A percentile compares a stretch with the other conserved stretches of the same genome.
Conservation (phyloP, 2,329 filamentous ascomycete genomes). For the Aspergillus nomiae region DNA sequence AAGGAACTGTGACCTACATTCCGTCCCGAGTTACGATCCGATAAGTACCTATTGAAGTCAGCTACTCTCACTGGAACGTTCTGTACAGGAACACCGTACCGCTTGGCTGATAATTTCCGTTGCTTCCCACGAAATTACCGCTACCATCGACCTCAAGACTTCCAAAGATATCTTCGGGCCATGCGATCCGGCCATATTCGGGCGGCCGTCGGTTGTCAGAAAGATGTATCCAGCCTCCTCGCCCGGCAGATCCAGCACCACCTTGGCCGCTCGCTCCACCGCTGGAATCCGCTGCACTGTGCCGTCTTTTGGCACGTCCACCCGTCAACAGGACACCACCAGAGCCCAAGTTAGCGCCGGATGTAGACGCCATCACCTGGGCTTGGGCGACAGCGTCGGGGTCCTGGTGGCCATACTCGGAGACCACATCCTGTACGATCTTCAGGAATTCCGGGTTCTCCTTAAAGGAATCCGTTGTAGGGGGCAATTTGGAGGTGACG, state of each 20-base stretch:
- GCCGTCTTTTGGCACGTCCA: constrained; percentile 32
- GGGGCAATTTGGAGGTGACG: constrained; percentile 56
- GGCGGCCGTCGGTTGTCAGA: constrained; percentile 62
- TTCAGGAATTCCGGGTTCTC: constrained; percentile 60
- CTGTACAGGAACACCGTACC: constrained; percentile 39
- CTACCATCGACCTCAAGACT: constrained; percentile 63
- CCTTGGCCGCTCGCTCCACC: constrained; percentile 62
- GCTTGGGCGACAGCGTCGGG: constrained; percentile 61
- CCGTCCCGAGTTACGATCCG: constrained; percentile 62
- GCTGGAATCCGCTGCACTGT: constrained; percentile 48
- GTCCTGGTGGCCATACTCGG: constrained; percentile 57
- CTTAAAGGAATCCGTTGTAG: constrained; percentile 57
- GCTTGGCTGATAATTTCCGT: constrained; percentile 61
- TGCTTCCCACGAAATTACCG: constrained; percentile 58
- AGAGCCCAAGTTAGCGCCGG: constrained; percentile 56
- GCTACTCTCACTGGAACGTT: constrained; percentile 5
- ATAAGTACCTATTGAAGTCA: constrained; percentile 55
- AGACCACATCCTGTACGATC: constrained; percentile 59
- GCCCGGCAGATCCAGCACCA: constrained; percentile 58
- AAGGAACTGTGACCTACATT: constrained; percentile 47
- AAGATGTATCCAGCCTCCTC: constrained; percentile 66
- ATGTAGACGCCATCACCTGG: constrained; percentile 60
- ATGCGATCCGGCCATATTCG: constrained; percentile 65
- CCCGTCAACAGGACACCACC: constrained; percentile 52
- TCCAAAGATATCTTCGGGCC: constrained; percentile 67